These are phyloP conservation scores for Niveomyces coronatus DNA, from an alignment of 2,329 filamentous ascomycete species.

Conservation along the genomic window DNA sequence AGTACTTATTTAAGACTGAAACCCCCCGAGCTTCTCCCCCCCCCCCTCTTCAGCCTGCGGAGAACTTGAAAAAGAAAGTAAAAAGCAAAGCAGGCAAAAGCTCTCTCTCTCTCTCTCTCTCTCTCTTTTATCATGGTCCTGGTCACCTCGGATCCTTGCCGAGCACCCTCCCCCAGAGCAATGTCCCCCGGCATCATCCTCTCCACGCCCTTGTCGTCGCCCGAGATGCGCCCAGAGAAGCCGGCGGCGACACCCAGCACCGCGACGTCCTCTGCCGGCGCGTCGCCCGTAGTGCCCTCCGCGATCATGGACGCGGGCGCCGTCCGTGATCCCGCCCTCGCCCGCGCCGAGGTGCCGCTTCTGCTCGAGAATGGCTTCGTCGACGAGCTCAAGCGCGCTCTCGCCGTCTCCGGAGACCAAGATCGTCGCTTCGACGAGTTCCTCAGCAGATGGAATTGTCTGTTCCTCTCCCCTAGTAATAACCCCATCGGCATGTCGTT, in stretches of 20 bases:
- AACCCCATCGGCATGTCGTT: not conserved
- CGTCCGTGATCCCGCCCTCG: not conserved
- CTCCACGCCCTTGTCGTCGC: not conserved
- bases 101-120: not conserved
- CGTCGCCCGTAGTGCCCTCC: not conserved
- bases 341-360: not conserved
- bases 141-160: too few relatives aligned
- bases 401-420: not conserved
- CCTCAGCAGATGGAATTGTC: not conserved
- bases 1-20: too few relatives aligned
- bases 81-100: too few relatives aligned
- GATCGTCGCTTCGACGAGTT: constrained; percentile 1
- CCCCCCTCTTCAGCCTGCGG: too few relatives aligned
- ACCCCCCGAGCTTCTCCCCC: too few relatives aligned
- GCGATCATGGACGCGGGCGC: not conserved
- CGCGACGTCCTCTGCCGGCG: not conserved
- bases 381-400: not conserved
- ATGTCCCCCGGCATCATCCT: constrained; percentile 6
- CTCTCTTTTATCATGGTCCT: not conserved
- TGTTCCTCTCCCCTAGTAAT: too few relatives aligned
- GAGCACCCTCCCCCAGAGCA: not conserved
- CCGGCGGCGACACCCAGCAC: not conserved
- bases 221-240: not conserved
- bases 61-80: too few relatives aligned
- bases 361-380: not conserved